Conservation (phyloP, 1,284 basidiomycete genomes). For the Ceratobasidium sp. region DNA sequence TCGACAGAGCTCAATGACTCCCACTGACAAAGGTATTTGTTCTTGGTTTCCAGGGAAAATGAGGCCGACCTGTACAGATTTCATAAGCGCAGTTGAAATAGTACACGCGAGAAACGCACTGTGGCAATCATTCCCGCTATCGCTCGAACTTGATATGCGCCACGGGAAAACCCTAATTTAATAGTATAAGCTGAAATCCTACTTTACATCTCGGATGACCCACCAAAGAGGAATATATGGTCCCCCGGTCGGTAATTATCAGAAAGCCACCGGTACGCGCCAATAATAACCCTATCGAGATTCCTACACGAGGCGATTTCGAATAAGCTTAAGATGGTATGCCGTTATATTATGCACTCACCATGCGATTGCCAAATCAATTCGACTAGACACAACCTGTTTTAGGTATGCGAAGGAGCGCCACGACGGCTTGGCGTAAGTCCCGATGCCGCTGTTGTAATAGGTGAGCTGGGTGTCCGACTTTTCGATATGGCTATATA, state of each 20-base stretch:
- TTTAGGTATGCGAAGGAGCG: conserved; percentile 13
- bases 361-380: conserved; percentile 47
- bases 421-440: conserved; percentile 35
- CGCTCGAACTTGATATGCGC: conserved; percentile 63
- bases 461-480: conserved; percentile 31
- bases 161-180: conserved; percentile 62
- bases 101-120: conserved; percentile 51
- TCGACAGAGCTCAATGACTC: neutral
- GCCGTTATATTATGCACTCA: neutral
- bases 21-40: conserved; percentile 58
- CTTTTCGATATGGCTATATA: conserved; percentile 8
- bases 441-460: conserved; percentile 47
- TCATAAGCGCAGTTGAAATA: neutral
- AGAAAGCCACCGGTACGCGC: conserved; percentile 47
- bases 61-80: conserved; percentile 55
- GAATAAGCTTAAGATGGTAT: neutral
- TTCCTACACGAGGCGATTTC: conserved; percentile 18
- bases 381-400: neutral
- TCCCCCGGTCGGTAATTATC: conserved; percentile 45
- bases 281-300: conserved; percentile 43
- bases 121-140: conserved; percentile 62
- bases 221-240: conserved; percentile 47
- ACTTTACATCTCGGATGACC: neutral
- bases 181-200: neutral
- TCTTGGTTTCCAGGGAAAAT: conserved; percentile 56